These are phyloP conservation scores for Acacia pycnantha DNA, from an alignment of 331 rosid genomes.

Conservation along the genomic window DNA sequence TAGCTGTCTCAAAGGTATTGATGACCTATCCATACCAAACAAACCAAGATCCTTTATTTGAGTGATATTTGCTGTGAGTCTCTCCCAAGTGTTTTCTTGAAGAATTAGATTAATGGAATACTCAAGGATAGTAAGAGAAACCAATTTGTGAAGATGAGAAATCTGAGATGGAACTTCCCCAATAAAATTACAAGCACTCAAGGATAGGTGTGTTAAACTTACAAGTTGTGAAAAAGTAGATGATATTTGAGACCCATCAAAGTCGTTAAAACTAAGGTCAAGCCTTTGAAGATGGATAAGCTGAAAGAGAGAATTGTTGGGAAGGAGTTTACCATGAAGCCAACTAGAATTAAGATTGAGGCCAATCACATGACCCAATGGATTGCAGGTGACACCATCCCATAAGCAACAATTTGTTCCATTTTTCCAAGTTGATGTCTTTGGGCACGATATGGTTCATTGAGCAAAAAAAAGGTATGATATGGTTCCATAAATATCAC, in stretches of 20 bases:
- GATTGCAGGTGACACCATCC: background rate
- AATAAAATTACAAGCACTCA: fast-evolving
- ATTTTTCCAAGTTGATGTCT: background rate
- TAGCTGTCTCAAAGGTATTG: too few relatives aligned
- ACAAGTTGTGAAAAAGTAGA: background rate
- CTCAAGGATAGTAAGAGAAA: too few relatives aligned
- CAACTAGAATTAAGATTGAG: background rate
- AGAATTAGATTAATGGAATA: too few relatives aligned
- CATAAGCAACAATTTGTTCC: background rate
- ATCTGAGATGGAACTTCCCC: background rate
- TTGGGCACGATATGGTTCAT: background rate
- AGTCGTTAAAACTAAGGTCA: background rate
- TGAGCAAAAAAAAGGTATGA: too few relatives aligned
- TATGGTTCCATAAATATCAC: too few relatives aligned
- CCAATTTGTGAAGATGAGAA: too few relatives aligned
- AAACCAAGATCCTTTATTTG: too few relatives aligned
- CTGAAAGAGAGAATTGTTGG: background rate
- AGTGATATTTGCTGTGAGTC: too few relatives aligned
- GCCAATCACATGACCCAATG: background rate
- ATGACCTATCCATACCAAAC: too few relatives aligned
- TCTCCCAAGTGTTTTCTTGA: too few relatives aligned
- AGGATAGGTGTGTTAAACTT: background rate
- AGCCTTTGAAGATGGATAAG: background rate
- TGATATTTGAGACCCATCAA: background rate
- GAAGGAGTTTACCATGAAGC: background rate